phyloP scores from a whole-genome alignment of 805 yeast species.

The Pichia paraexigua region DNA sequence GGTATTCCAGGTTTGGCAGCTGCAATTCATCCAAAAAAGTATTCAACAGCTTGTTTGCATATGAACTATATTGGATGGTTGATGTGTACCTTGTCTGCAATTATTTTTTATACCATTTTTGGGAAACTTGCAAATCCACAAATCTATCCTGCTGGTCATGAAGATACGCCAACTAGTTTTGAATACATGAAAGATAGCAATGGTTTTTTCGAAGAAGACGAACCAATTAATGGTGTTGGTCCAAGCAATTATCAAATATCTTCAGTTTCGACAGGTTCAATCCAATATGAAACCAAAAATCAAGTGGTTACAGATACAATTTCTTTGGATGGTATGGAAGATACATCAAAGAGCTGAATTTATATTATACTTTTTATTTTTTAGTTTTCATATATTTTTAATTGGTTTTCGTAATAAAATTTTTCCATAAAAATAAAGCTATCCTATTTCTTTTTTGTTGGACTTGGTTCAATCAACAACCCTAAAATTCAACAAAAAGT shows the following conservation, averaged over 20 bases:
- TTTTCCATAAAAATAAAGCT: not conserved
- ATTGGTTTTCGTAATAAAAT: not conserved
- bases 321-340: not conserved
- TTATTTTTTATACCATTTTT: constrained; percentile 10
- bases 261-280: not conserved
- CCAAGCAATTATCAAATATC: not conserved
- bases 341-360: not conserved
- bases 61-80: constrained; percentile 22
- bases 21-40: constrained; percentile 15
- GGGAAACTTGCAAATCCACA: constrained; percentile 16
- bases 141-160: constrained; percentile 16
- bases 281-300: not conserved
- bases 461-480: not conserved
- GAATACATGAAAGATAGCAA: constrained; percentile 16
- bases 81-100: constrained; percentile 15
- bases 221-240: constrained; percentile 20
- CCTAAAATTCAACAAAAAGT: not conserved
- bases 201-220: constrained; percentile 23
- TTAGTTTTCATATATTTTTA: not conserved
- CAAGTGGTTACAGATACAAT: not conserved
- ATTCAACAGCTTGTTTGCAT: constrained; percentile 14
- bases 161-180: constrained; percentile 16
- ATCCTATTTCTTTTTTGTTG: not conserved
- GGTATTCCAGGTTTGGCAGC: constrained; percentile 26
- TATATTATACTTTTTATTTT: not conserved